phyloP scores from a whole-genome alignment of 305 asterid genomes.

The Caryopteris hybrid region DNA sequence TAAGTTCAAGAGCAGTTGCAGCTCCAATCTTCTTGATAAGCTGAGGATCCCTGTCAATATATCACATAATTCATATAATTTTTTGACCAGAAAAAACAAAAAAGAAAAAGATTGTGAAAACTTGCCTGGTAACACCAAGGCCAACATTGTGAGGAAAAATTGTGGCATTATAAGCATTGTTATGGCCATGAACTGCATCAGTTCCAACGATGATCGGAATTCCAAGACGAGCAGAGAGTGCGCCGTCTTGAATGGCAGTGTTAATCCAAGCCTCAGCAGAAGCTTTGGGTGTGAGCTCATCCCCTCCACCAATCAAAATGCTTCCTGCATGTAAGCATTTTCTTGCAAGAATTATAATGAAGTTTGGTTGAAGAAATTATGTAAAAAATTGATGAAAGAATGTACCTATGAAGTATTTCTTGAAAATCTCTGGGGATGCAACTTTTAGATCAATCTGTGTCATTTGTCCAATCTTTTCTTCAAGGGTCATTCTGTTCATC shows the following conservation, averaged over 20 bases:
- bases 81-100: too few species aligned
- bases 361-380: neutral
- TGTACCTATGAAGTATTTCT: constrained; percentile 28
- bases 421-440: constrained; percentile 21
- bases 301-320: constrained; percentile 39
- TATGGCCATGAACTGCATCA: constrained; percentile 47
- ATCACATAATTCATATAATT: neutral
- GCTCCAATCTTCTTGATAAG: constrained; percentile 35
- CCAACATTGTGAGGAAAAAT: constrained; percentile 68
- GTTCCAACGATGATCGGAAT: constrained; percentile 39
- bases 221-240: constrained; percentile 34
- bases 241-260: constrained; percentile 34
- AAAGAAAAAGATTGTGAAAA: neutral
- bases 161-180: constrained; percentile 46
- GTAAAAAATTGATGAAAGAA: neutral
- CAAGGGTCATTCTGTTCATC: constrained; percentile 29
- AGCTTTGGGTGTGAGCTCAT: constrained; percentile 28
- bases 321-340: constrained; percentile 27
- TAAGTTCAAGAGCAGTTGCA: constrained; percentile 36
- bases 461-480: constrained; percentile 37
- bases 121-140: constrained; percentile 54
- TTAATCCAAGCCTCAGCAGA: constrained; percentile 32
- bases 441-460: constrained; percentile 28
- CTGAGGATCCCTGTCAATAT: constrained; percentile 25
- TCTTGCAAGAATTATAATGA: too few species aligned